Percentiles rank a stretch among this genome's conserved stretches.
These are phyloP conservation scores for Centaurea solstitialis DNA, from an alignment of 129 eudicot species.

Conservation along the genomic window DNA sequence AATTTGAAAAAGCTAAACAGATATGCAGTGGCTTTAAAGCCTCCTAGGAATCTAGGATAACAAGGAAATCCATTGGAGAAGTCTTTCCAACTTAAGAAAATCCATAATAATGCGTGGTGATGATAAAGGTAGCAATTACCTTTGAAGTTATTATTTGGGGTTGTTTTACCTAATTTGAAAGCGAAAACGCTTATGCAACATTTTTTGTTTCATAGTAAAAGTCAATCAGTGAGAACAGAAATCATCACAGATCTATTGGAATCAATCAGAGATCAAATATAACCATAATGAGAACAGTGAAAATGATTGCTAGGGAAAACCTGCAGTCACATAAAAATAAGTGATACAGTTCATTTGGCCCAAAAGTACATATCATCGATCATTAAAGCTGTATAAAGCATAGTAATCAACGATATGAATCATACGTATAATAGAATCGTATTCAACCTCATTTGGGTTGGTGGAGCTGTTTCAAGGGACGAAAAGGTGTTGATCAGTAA, in stretches of 20 bases:
- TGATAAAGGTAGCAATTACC: background rate
- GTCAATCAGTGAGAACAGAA: constrained; percentile 2
- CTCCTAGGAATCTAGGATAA: background rate
- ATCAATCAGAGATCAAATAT: background rate
- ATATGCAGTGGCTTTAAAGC: background rate
- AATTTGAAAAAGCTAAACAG: background rate
- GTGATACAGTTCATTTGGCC: background rate
- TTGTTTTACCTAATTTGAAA: background rate
- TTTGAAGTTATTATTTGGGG: background rate
- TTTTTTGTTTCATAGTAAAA: background rate
- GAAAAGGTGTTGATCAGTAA: background rate
- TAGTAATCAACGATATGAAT: background rate
- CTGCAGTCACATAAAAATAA: background rate
- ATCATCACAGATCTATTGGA: background rate
- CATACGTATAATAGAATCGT: background rate
- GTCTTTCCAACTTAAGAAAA: constrained; percentile 5
- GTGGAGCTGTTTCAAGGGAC: background rate
- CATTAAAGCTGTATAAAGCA: background rate
- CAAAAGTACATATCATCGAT: constrained; percentile 5
- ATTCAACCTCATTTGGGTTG: background rate
- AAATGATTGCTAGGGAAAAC: background rate
- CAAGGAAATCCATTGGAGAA: constrained; percentile 5
- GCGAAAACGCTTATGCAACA: background rate
- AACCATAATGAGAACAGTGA: background rate
- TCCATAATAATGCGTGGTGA: background rate